Evolutionary conservation across 805 yeast species (phyloP).

Genomic region (Spathaspora sp.): DNA sequence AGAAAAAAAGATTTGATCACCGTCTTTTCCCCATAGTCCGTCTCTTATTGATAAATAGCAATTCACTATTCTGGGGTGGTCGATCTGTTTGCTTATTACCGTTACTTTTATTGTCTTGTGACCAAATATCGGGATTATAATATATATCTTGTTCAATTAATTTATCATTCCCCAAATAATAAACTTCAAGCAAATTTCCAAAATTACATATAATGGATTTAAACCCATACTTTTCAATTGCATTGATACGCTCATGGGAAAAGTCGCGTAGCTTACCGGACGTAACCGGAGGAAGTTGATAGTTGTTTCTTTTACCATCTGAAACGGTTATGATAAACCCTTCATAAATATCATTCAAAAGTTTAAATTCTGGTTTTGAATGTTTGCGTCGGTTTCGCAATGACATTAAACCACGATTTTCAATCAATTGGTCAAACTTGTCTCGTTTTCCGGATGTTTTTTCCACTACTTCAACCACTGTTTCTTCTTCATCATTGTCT

Average conservation of each 20-base stretch:
- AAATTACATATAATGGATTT: slow-evolving; percentile 73
- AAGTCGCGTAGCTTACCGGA: background rate
- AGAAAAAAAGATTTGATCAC: background rate
- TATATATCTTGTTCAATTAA: slow-evolving; percentile 58
- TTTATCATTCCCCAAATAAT: slow-evolving; percentile 75
- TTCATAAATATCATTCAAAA: slow-evolving; percentile 49
- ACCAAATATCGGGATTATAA: slow-evolving; percentile 28
- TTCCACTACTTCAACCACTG: slow-evolving; percentile 15
- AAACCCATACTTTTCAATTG: slow-evolving; percentile 68
- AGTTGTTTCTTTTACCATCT: slow-evolving; percentile 58
- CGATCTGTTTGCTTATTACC: background rate
- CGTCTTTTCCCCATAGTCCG: slow-evolving; percentile 20
- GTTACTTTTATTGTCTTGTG: slow-evolving; percentile 10
- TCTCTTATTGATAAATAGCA: slow-evolving; percentile 52
- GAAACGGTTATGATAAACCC: slow-evolving; percentile 71
- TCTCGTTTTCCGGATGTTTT: background rate
- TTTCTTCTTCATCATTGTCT: slow-evolving; percentile 7
- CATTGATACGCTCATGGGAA: slow-evolving; percentile 29
- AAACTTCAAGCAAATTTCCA: slow-evolving; percentile 68
- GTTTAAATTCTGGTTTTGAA: background rate
- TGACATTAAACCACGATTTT: slow-evolving; percentile 14
- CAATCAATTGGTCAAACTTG: slow-evolving; percentile 1
- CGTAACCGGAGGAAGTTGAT: slow-evolving; percentile 41
- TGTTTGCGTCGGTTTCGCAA: slow-evolving; percentile 15
- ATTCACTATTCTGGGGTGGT: slow-evolving; percentile 34